phyloP scores from a whole-genome alignment of 495 filamentous ascomycete species.

The Ascodesmis nigricans region DNA sequence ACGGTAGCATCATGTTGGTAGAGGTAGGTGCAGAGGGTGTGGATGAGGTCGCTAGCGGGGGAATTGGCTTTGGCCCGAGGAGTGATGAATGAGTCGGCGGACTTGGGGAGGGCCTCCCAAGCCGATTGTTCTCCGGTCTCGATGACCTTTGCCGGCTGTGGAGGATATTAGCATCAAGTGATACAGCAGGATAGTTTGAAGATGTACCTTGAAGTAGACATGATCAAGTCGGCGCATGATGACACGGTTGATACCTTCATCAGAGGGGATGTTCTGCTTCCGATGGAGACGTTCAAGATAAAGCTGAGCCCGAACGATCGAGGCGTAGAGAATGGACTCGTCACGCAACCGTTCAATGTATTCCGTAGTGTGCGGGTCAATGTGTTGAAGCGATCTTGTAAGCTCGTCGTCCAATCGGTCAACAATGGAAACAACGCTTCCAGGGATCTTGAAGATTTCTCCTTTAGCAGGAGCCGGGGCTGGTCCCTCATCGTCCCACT shows the following conservation, averaged over 20 bases:
- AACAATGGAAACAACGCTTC: slow-evolving; percentile 80
- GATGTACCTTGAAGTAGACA: slow-evolving; percentile 76
- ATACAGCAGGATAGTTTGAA: neutral
- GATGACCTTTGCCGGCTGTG: slow-evolving; percentile 67
- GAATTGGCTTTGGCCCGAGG: slow-evolving; percentile 35
- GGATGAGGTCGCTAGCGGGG: slow-evolving; percentile 54
- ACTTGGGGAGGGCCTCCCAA: slow-evolving; percentile 58
- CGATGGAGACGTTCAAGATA: slow-evolving; percentile 44
- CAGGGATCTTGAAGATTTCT: slow-evolving; percentile 64
- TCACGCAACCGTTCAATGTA: slow-evolving; percentile 90
- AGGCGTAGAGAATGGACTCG: slow-evolving; percentile 77
- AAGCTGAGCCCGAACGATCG: slow-evolving; percentile 62
- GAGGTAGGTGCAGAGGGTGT: slow-evolving; percentile 79
- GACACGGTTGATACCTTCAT: slow-evolving; percentile 61
- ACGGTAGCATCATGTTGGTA: slow-evolving; percentile 87
- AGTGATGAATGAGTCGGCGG: slow-evolving; percentile 58
- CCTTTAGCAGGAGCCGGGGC: slow-evolving; percentile 45
- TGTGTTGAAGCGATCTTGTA: slow-evolving; percentile 80
- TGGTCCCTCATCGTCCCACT: slow-evolving; percentile 98
- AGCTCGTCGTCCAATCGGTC: slow-evolving; percentile 96
- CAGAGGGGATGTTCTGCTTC: slow-evolving; percentile 34
- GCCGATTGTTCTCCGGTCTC: slow-evolving; percentile 76
- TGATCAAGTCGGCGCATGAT: slow-evolving; percentile 89
- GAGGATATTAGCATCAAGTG: slow-evolving; percentile 21
- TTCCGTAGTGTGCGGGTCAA: slow-evolving; percentile 95